Percentiles rank a stretch among this genome's conserved stretches.
These are phyloP conservation scores for Ilex aquifolium DNA, from an alignment of 257 asterid genomes.

Conservation along the genomic window DNA sequence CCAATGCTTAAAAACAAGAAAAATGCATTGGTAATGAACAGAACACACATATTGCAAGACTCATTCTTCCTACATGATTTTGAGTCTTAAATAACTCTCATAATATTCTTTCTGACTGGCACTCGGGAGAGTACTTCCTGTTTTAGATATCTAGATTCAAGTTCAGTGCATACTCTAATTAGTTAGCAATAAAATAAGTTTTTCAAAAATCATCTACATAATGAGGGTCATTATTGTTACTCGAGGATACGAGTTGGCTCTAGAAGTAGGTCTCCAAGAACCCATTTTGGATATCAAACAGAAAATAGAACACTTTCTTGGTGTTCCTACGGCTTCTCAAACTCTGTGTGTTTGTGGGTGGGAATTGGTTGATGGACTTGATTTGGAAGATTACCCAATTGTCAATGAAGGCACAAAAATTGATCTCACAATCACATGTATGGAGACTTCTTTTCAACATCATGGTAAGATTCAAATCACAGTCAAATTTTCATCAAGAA, in stretches of 20 bases:
- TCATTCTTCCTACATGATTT: constrained; percentile 30
- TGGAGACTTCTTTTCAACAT: constrained; percentile 1
- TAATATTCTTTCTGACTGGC: neutral
- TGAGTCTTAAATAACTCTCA: constrained; percentile 8
- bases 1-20: constrained; percentile 8
- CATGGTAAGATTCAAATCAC: constrained; percentile 24
- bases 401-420: constrained; percentile 46
- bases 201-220: neutral
- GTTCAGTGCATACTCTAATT: no score
- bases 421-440: constrained; percentile 19
- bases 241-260: constrained; percentile 30
- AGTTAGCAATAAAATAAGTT: neutral
- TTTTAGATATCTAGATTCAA: no score
- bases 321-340: constrained; percentile 44
- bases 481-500: constrained; percentile 39
- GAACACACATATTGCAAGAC: constrained; percentile 18
- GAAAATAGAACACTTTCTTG: constrained; percentile 37
- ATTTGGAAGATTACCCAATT: constrained; percentile 52
- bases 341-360: constrained; percentile 46
- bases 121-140: no score
- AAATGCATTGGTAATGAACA: constrained; percentile 18
- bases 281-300: constrained; percentile 41
- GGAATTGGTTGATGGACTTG: constrained; percentile 55
- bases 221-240: constrained; percentile 41
- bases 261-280: constrained; percentile 48